Evolutionary conservation across 805 yeast genomes (phyloP).

Genomic region (Saccharomycopsis capsularis): DNA sequence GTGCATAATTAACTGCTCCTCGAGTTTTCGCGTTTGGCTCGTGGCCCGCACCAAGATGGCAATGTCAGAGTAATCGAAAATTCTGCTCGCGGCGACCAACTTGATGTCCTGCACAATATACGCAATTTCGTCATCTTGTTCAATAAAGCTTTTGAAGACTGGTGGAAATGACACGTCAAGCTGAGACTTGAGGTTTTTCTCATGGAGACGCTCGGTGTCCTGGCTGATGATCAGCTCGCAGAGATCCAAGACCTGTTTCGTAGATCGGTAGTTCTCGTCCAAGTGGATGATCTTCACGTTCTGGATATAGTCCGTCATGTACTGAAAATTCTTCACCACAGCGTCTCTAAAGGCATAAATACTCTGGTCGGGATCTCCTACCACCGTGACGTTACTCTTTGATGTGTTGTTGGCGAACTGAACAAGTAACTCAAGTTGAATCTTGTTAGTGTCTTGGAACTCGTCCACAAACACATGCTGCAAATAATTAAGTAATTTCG

Average conservation of each 20-base stretch:
- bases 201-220: constrained; percentile 31
- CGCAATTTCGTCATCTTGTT: constrained; percentile 48
- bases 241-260: constrained; percentile 52
- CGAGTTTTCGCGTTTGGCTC: constrained; percentile 54
- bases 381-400: constrained; percentile 65
- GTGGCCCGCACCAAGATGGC: constrained; percentile 67
- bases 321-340: constrained; percentile 53
- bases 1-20: constrained; percentile 47
- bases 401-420: constrained; percentile 38
- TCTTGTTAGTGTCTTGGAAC: constrained; percentile 82
- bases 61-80: constrained; percentile 51
- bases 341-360: constrained; percentile 88
- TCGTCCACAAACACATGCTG: constrained; percentile 85
- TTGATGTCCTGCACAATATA: constrained; percentile 51
- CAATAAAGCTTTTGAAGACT: constrained; percentile 34
- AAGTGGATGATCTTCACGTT: constrained; percentile 37
- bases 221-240: constrained; percentile 65
- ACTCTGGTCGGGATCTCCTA: constrained; percentile 96
- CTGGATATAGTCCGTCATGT: constrained; percentile 34
- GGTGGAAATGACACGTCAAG: constrained; percentile 38
- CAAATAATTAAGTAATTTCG: constrained; percentile 41
- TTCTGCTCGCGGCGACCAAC: constrained; percentile 31
- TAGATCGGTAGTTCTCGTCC: constrained; percentile 74
- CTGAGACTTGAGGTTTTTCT: constrained; percentile 43
- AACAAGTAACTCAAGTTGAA: constrained; percentile 67